These are phyloP conservation scores for Gliomastix tumulicola DNA, from an alignment of 2,329 filamentous ascomycete genomes.

Conservation along the genomic window DNA sequence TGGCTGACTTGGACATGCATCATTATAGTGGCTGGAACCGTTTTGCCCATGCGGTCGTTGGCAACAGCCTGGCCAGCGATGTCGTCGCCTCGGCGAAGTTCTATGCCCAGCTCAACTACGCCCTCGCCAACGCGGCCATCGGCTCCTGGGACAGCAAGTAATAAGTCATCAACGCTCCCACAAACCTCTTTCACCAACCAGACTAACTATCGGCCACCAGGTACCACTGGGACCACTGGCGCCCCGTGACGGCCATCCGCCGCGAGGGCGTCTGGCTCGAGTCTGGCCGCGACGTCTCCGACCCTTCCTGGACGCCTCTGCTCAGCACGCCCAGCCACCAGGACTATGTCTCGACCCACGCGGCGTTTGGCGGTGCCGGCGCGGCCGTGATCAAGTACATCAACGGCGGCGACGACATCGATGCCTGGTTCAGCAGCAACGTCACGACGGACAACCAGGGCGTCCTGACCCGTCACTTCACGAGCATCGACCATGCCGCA, in stretches of 20 bases:
- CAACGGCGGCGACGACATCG: conserved; percentile 6
- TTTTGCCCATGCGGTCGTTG: too few relatives aligned
- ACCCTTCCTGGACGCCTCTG: conserved; percentile 7
- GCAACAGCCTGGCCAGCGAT: too few relatives aligned
- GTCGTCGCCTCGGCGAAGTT: too few relatives aligned
- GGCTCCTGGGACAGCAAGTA: too few relatives aligned
- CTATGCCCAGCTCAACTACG: too few relatives aligned
- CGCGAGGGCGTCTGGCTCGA: conserved; percentile 7
- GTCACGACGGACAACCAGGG: conserved; percentile 6
- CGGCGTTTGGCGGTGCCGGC: conserved; percentile 6
- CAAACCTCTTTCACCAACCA: too few relatives aligned
- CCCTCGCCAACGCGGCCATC: too few relatives aligned
- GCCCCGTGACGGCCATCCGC: too few relatives aligned
- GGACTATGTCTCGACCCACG: conserved; percentile 7
- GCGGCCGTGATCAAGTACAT: conserved; percentile 5
- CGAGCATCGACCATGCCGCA: conserved; percentile 4
- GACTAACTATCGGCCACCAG: too few relatives aligned
- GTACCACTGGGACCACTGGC: too few relatives aligned
- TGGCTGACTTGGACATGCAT: conserved; percentile 1
- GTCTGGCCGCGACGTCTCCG: conserved; percentile 6
- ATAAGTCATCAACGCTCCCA: too few relatives aligned
- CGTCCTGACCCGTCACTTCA: conserved; percentile 7
- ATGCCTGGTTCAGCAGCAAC: conserved; percentile 6
- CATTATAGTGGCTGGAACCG: too few relatives aligned
- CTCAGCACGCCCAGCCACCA: conserved; percentile 7